These are phyloP conservation scores for Protomyces lactucae-debilis DNA, from an alignment of 1,139 yeast species.

Conservation along the genomic window DNA sequence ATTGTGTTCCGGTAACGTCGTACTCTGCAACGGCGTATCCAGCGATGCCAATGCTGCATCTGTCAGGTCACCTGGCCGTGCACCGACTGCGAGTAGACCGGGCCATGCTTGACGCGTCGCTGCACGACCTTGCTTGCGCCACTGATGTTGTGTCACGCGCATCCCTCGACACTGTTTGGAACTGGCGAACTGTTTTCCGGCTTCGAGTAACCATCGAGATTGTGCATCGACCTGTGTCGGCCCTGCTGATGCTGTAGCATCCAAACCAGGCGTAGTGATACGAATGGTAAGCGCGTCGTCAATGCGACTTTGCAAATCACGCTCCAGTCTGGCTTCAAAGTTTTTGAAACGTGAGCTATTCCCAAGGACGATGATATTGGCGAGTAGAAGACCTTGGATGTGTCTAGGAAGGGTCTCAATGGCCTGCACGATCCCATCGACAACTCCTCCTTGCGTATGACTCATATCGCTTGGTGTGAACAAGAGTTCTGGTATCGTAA, in stretches of 20 bases:
- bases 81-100: neutral
- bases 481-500: conserved; percentile 77
- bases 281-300: conserved; percentile 7
- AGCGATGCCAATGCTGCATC: neutral
- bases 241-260: neutral
- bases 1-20: neutral
- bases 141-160: conserved; percentile 7
- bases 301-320: conserved; percentile 21
- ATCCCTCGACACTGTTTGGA: neutral
- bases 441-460: conserved; percentile 63
- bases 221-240: neutral
- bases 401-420: conserved; percentile 69
- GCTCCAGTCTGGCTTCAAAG: conserved; percentile 49
- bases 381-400: conserved; percentile 67
- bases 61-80: neutral
- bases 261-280: conserved; percentile 1
- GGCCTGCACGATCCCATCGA: conserved; percentile 68
- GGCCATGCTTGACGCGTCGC: neutral
- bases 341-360: conserved; percentile 74
- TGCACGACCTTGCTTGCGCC: conserved; percentile 1
- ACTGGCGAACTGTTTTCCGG: neutral
- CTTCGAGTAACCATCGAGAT: neutral
- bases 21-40: neutral
- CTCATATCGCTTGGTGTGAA: conserved; percentile 86
- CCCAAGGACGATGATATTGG: conserved; percentile 76